These are phyloP conservation scores for Plantago elongata DNA, from an alignment of 257 asterid species.

Conservation along the genomic window DNA sequence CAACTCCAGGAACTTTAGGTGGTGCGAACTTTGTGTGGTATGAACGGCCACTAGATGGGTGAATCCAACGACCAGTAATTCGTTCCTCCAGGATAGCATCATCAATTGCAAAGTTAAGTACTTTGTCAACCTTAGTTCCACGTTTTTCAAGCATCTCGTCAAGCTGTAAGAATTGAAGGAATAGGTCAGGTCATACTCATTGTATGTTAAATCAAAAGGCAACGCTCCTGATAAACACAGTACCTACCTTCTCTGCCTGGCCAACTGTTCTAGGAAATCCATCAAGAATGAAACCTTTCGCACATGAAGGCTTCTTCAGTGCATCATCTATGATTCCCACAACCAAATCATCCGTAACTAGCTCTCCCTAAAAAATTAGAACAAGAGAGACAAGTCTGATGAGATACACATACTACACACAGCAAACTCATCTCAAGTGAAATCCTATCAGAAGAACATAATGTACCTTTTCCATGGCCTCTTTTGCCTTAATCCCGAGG, in stretches of 20 bases:
- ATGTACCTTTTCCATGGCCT: conserved; percentile 84
- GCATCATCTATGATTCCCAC: conserved; percentile 93
- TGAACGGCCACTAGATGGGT: conserved; percentile 87
- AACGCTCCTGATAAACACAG: conserved; percentile 10
- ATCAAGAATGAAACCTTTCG: conserved; percentile 95
- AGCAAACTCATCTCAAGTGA: conserved; percentile 8
- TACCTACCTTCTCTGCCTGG: conserved; percentile 82
- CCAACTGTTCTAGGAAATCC: conserved; percentile 94
- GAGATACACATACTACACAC: background rate
- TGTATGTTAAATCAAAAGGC: background rate
- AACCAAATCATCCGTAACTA: conserved; percentile 92
- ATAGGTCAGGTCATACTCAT: conserved; percentile 15
- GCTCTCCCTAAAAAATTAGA: conserved; percentile 61
- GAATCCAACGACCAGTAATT: conserved; percentile 96
- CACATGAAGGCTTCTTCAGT: conserved; percentile 83
- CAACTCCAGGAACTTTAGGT: conserved; percentile 67
- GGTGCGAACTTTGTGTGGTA: conserved; percentile 87
- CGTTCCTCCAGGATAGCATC: conserved; percentile 94
- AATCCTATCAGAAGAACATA: background rate
- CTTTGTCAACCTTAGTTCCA: conserved; percentile 80
- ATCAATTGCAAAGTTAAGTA: conserved; percentile 90
- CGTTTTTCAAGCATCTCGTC: conserved; percentile 85
- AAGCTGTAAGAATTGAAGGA: conserved; percentile 43
- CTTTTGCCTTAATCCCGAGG: conserved; percentile 85
- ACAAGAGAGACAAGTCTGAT: conserved; percentile 5